Evolutionary conservation across 768 basidiomycete genomes (phyloP).

Genomic region (Pleurotus tuber-regium): DNA sequence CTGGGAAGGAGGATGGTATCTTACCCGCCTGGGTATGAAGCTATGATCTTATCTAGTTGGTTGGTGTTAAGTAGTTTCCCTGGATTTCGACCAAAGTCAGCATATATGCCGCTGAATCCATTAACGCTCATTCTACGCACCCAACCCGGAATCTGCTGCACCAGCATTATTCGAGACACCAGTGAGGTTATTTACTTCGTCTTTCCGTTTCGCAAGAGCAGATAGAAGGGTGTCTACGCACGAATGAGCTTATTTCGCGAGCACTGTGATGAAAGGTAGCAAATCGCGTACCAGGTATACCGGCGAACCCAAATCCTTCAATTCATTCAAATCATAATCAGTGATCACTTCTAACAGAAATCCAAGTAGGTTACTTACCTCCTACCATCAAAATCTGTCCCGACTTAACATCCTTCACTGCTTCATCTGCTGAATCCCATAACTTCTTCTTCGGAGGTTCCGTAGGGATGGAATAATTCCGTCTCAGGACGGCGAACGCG

Average conservation of each 20-base stretch:
- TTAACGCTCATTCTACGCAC: constrained; percentile 30
- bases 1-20: constrained; percentile 16
- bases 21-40: constrained; percentile 87
- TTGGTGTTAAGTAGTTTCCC: constrained; percentile 72
- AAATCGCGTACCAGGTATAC: constrained; percentile 71
- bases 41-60: constrained; percentile 81
- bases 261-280: not conserved
- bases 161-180: constrained; percentile 92
- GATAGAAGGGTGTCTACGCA: constrained; percentile 75
- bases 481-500: constrained; percentile 2
- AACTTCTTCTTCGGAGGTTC: constrained; percentile 54
- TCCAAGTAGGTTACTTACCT: constrained; percentile 51
- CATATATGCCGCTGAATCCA: not conserved
- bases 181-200: constrained; percentile 64
- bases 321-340: not conserved
- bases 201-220: constrained; percentile 71
- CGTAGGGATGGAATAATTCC: constrained; percentile 19
- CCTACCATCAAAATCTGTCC: constrained; percentile 78
- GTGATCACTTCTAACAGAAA: not conserved
- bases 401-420: constrained; percentile 78
- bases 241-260: not conserved
- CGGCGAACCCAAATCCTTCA: constrained; percentile 87
- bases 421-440: constrained; percentile 81
- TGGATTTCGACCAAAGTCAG: constrained; percentile 23
- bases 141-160: constrained; percentile 64